These are phyloP conservation scores for Beauveria caledonica DNA, from an alignment of 2,329 filamentous ascomycete species.

Conservation along the genomic window DNA sequence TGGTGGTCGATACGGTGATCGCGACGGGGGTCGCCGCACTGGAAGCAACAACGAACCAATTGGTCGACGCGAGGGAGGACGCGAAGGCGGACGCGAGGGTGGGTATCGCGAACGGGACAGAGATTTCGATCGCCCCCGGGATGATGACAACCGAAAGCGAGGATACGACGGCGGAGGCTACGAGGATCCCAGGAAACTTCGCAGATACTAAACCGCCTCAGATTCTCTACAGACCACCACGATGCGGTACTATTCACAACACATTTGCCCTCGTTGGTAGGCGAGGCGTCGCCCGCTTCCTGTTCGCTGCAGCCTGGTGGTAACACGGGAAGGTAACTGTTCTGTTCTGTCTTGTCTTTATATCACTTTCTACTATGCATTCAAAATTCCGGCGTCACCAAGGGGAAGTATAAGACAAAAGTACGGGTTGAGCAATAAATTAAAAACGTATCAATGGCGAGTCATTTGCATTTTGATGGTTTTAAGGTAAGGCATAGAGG, in stretches of 20 bases:
- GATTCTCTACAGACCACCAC: neutral
- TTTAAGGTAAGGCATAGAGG: conserved; percentile 12
- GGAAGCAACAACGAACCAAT: conserved; percentile 83
- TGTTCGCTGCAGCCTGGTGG: neutral
- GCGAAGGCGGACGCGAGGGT: conserved; percentile 24
- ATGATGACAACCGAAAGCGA: conserved; percentile 56
- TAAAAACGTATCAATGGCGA: neutral
- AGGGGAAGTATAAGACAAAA: neutral
- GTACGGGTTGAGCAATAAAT: neutral
- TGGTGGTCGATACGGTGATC: conserved; percentile 37
- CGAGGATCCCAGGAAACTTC: conserved; percentile 66
- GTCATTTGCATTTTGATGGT: neutral
- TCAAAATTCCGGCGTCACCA: neutral
- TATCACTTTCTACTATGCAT: conserved; percentile 1
- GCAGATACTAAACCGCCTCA: conserved; percentile 45
- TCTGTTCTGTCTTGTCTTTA: neutral
- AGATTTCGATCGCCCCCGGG: conserved; percentile 47
- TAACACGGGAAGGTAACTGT: conserved; percentile 3
- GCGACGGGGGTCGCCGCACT: conserved; percentile 40
- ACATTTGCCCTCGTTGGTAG: neutral
- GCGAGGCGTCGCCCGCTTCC: neutral
- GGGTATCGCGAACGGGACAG: conserved; percentile 41
- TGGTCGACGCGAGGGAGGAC: conserved; percentile 51
- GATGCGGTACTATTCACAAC: neutral
- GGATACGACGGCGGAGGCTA: conserved; percentile 71